Evolutionary conservation across 805 yeast genomes (phyloP).

Genomic region (Wickerhamomyces bisporus): DNA sequence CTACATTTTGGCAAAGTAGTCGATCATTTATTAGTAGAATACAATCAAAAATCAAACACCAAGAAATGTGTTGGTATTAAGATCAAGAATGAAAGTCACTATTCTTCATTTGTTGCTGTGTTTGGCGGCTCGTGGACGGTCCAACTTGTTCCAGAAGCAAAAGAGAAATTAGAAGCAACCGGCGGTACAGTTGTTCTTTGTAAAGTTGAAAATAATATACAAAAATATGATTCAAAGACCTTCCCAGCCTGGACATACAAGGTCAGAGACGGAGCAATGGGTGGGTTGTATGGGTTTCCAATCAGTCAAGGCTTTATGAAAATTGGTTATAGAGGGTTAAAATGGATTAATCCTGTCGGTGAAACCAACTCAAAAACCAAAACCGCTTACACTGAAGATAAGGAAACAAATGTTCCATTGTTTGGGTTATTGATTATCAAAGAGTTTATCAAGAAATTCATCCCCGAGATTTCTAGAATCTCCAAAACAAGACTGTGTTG

Average conservation of each 20-base stretch:
- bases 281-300: constrained; percentile 29
- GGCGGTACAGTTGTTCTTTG: constrained; percentile 27
- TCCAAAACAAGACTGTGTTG: constrained; percentile 26
- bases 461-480: constrained; percentile 24
- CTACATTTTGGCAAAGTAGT: constrained; percentile 18
- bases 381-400: constrained; percentile 22
- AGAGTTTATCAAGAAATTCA: constrained; percentile 19
- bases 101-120: constrained; percentile 4
- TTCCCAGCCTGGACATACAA: constrained; percentile 28
- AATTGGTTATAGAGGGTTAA: constrained; percentile 28
- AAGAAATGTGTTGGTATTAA: constrained; percentile 20
- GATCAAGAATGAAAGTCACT: constrained; percentile 14
- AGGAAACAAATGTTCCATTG: constrained; percentile 25
- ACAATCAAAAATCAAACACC: constrained; percentile 1
- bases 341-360: constrained; percentile 25
- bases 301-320: constrained; percentile 24
- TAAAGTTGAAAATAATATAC: constrained; percentile 17
- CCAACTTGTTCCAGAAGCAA: constrained; percentile 25
- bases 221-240: constrained; percentile 17
- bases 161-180: constrained; percentile 25
- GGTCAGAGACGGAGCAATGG: constrained; percentile 26
- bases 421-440: constrained; percentile 24
- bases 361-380: constrained; percentile 20
- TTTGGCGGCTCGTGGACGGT: constrained; percentile 17
- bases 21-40: neutral